Base-by-base conservation (phyloP, 2,329 filamentous ascomycete genomes). In the Didymella keratinophila region DNA sequence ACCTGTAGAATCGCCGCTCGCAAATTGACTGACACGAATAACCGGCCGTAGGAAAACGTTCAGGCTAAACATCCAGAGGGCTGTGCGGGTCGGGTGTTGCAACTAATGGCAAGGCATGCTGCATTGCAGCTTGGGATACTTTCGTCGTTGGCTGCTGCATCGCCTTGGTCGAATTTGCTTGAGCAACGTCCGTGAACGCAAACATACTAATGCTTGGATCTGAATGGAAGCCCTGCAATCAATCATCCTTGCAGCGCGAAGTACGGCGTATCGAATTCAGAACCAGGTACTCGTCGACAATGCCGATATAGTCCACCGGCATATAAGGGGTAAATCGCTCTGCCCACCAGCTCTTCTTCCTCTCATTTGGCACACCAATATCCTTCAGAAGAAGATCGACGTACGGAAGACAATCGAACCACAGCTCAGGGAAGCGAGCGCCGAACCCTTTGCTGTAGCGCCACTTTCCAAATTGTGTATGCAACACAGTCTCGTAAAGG, bases 381-480 rank as follows among this genome's bases (percentile, higher is more conserved):
- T 75, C 70, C 21, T 49, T 55, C n/a, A 73, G 41, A 52, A 75
- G 44, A n/a, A 71, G 32, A 43, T 73, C 72, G 3, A 72, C 58
- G 37, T 74, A 74, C 14, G 71, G 72, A 25, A 75, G 41, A 18
- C 61, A 65, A 37, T 75, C 71, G 30, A 74, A 74, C 50, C 66
- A 66, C 3, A 76, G 49, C 37, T 76, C 71, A 0, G 71, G 71
- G 18, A 74, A 66, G 0, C 64, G 54, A 7, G 66, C 66, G 10
- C 71, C 72, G 52, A 71, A 73, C 0, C 71, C 72, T 30, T 60
- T 57, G 16, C 69, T 71, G 34, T 74, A 70, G 2, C 74, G 62
- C 70, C 68, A 74, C 23, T 69, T 71, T 2, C 62, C 61, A 39
- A 71, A 76, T 27, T 71, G 72, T 7, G 71, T 67, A 43, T 74